Base-by-base conservation (phyloP, 192 early-diverging fungal species). In the Rhizophlyctis rosea region DNA sequence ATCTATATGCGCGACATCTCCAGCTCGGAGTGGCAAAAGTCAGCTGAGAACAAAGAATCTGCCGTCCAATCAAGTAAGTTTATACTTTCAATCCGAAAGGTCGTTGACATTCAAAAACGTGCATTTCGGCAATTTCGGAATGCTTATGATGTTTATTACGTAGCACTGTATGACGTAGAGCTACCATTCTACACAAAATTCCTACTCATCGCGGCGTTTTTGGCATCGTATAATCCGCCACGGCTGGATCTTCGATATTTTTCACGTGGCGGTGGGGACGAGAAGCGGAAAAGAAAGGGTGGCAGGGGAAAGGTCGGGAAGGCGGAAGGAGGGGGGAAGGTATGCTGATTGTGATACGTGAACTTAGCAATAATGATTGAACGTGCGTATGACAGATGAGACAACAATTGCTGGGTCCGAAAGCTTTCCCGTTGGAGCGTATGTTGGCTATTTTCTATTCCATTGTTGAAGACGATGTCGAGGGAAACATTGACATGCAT, bases 381-480 rank as follows among this genome's bases (percentile, higher is more conserved):
- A 23, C 11, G 14, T 21, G 34, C 33, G 34, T n/a, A 24, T 21
- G 33, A 27, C 59, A 79, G 81, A 62, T 77, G 47, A 78, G 93
- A 16, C 94, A 91, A 68, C 94, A 96, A 61, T 76, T 96, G 1
- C 68, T 93, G 9, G 96, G 96, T 0, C 95, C 96, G 1, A 94
- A 90, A 65, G 65, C 87, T 4, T 99, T 99, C 78, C 89, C 89
- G 0, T 76, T 99, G n/a, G 95, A 99, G 63, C 84, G 96, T 25
- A 88, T 99, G 91, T 69, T 95, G 65, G 96, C 96, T 44, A 97
- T 99, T 49, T 98, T 98, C 72, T 93, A 96, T 70, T 90, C 69
- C 64, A 79, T 78, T 47, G 32, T 73, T 25, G 61, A 74, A 14
- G 69, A 78, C 48, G 86, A 83, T 2, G 85, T 90, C 3, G 90